phyloP scores from a whole-genome alignment of 192 early-diverging fungal species.

The Rhizophagus sp. region DNA sequence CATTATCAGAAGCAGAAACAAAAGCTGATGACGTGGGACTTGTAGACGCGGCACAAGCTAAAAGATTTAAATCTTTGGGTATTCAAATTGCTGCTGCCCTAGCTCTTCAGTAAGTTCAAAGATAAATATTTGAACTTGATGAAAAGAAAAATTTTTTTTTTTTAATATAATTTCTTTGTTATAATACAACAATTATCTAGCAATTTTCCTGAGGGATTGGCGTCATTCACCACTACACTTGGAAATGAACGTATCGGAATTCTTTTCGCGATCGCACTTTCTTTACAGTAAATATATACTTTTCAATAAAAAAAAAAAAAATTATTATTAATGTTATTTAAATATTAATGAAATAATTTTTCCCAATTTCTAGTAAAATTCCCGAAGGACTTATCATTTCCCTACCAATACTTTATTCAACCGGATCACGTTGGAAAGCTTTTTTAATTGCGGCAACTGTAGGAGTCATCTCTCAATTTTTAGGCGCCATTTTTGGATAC shows the following conservation, averaged over 20 bases:
- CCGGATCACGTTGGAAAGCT: slow-evolving; percentile 8
- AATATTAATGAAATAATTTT: neutral
- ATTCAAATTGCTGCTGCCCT: slow-evolving; percentile 17
- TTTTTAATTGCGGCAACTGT: slow-evolving; percentile 11
- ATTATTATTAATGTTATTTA: neutral
- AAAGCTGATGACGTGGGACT: neutral
- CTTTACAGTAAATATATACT: slow-evolving; percentile 20
- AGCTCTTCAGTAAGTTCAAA: slow-evolving; percentile 22
- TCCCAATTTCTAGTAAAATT: slow-evolving; percentile 8
- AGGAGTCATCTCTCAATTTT: slow-evolving; percentile 14
- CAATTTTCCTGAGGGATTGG: slow-evolving; percentile 24
- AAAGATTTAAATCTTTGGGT: slow-evolving; percentile 1
- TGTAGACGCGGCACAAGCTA: neutral
- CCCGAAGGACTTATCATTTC: slow-evolving; percentile 25
- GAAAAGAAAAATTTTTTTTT: too few relatives aligned
- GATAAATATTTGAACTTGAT: too few relatives aligned
- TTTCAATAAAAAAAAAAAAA: too few relatives aligned
- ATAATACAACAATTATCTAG: neutral
- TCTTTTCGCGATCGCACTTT: slow-evolving; percentile 19
- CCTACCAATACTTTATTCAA: slow-evolving; percentile 20
- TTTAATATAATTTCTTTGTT: neutral
- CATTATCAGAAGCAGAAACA: neutral
- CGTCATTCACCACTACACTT: slow-evolving; percentile 13
- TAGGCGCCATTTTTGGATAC: slow-evolving; percentile 19
- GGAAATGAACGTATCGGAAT: neutral